Base-by-base conservation (phyloP, 1,139 yeast genomes). In the Zygosaccharomyces sapae region DNA sequence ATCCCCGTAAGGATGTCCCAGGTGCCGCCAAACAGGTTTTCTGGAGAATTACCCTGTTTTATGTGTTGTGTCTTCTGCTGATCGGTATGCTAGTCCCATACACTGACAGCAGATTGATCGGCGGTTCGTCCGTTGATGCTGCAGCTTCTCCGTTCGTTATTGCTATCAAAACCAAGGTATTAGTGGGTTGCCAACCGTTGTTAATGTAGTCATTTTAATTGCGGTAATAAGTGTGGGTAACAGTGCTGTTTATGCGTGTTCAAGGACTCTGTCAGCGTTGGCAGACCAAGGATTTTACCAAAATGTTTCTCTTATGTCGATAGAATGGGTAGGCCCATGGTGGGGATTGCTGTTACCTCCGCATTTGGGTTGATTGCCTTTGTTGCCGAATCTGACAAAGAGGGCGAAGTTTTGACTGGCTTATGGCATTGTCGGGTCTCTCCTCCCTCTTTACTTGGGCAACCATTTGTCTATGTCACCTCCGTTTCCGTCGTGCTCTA, bases 161-260 rank as follows among this genome's bases (percentile, higher is more conserved):
- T 64, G 83, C 85, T 38, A 74, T 80, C 51, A 70, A 66, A 70
- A 72, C 42, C 80, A 77, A 40, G 81, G 81, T 53, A 72, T 77
- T 55, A 67, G 65, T 40, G 82, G 79, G 49, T 70, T 83, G 47
- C 81, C 81, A 48, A 73, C 74, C 48, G 79, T 67, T 67, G 75
- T 75, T 55, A 76, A 76, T 50, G 79, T 71, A 18, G 79, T 76
- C 30, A 76, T 76, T 48, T 63, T 75, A 60, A 66, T 83, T 52
- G 81, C 92, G 10, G 88, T 84, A 37, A 65, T 81, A 52, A 81
- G 86, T 36, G 87, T 81, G 40, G 95, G 90, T 59, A 79, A 79
- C 62, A 77, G 83, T 27, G 78, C 84, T 16, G 82, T 82, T 38
- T 83, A 72, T 57, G 85, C 77, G 44, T 74, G 81, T 49, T 80